Percentiles rank a stretch among this genome's conserved stretches.
Conservation (phyloP, 495 filamentous ascomycete species). For the Penicillium pulvis region DNA sequence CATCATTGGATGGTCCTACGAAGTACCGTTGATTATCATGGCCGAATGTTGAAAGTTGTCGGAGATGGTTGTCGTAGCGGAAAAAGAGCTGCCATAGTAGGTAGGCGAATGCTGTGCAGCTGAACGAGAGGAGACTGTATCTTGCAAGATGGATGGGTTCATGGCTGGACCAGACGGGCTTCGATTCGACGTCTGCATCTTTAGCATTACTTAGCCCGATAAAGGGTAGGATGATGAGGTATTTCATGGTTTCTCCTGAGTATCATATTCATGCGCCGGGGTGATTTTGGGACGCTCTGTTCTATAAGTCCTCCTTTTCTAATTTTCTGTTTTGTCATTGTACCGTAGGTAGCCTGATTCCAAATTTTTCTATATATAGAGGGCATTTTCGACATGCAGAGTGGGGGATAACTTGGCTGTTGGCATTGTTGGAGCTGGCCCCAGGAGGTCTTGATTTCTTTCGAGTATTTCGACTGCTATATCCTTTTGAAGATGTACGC, state of each 20-base stretch:
- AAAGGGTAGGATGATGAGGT: background rate
- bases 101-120: conserved; percentile 50
- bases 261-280: background rate
- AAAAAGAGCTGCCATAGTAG: conserved; percentile 55
- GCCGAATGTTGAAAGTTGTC: conserved; percentile 71
- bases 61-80: conserved; percentile 60
- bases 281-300: no score
- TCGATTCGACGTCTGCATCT: background rate
- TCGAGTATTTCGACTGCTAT: no score
- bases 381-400: no score
- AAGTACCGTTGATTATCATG: conserved; percentile 72
- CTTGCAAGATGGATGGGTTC: conserved; percentile 28
- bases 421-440: no score
- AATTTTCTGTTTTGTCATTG: no score
- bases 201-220: background rate
- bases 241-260: background rate
- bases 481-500: no score
- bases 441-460: no score
- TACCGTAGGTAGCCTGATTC: no score
- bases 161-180: background rate
- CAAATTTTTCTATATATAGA: no score
- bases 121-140: conserved; percentile 49
- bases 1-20: conserved; percentile 34
- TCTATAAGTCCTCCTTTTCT: no score
- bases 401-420: no score